Evolutionary conservation across 345 rosid species (phyloP).

Genomic region (Corchorus olitorius): DNA sequence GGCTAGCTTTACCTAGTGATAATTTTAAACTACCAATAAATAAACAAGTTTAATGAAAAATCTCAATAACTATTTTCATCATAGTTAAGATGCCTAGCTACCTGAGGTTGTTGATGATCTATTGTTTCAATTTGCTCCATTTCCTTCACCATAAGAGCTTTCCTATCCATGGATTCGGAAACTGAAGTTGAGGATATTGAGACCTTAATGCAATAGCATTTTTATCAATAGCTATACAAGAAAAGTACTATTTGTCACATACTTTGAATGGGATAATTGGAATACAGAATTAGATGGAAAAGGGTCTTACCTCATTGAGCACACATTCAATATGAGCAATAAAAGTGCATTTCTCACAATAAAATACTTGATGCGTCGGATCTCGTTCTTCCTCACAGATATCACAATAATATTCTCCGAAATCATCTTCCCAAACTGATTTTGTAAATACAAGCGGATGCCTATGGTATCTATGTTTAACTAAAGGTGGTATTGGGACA

Average conservation of each 20-base stretch:
- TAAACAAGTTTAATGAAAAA: background rate
- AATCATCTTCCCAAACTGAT: background rate
- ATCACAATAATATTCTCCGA: background rate
- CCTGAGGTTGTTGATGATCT: background rate
- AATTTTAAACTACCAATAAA: too few relatives aligned
- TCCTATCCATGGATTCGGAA: background rate
- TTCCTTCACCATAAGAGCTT: background rate
- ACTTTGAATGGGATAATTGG: too few relatives aligned
- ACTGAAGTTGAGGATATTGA: background rate
- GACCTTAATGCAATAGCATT: background rate
- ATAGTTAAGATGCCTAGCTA: background rate
- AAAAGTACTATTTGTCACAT: too few relatives aligned
- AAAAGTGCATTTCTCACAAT: conserved; percentile 24
- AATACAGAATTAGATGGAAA: background rate
- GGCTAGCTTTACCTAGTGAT: too few relatives aligned
- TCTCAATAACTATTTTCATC: background rate
- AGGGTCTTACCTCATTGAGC: conserved; percentile 20
- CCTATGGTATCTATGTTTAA: background rate
- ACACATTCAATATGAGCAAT: conserved; percentile 33
- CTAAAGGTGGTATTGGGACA: background rate
- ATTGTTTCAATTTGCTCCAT: background rate
- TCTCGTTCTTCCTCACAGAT: conserved; percentile 20
- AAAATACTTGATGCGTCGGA: conserved; percentile 24
- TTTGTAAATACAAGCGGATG: background rate
- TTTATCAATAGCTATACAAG: background rate